Base-by-base conservation (phyloP, 2,329 filamentous ascomycete genomes). In the Didymella exigua region DNA sequence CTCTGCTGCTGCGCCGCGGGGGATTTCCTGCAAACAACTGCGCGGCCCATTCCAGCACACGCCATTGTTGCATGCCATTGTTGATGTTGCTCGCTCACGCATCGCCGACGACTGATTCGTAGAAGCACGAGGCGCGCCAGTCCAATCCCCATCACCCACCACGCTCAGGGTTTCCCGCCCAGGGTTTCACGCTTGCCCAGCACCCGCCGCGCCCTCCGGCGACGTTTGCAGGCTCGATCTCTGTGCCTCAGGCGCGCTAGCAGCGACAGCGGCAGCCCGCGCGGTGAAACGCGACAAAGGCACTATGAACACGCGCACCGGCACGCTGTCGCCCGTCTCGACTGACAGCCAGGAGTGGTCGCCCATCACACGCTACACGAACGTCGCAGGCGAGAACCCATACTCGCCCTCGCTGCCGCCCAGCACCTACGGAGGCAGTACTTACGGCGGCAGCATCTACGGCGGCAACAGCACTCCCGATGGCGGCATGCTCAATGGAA, bases 401-500 rank as follows among this genome's bases (percentile, higher is more conserved):
- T 75, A 75, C 62, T 75, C 73, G 49, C 73, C 73, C 53, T 66
- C 67, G 41, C 60, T 74, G 38, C 73, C 70, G 7, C 66, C 71
- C 23, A 71, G 65, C 64, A 67, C 62, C 44, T 70, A 71, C 59
- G 69, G 71, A 34, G 64, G 71, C 42, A 72, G 43, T 37, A 37
- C 47, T 36, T 69, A 77, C 62, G 73, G 73, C 31, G 76, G 73
- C 61, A 69, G 62, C 50, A 68, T 63, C 9, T 38, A 38, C 34
- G 69, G 77, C 61, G 73, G 73, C 31, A 76, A 73, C 61, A 69
- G 61, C 52, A 68, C 65, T 63, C 67, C 70, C 45, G 75, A 76
- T 72, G 74, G 74, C 48, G 69, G 68, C 61, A 75, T 79, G 67
- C 86, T 83, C 80, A 75, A 82, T 80, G 77, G 85, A 79, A 76